Base-by-base conservation (phyloP, 306 rosid species). In the Abrus precatorius region DNA sequence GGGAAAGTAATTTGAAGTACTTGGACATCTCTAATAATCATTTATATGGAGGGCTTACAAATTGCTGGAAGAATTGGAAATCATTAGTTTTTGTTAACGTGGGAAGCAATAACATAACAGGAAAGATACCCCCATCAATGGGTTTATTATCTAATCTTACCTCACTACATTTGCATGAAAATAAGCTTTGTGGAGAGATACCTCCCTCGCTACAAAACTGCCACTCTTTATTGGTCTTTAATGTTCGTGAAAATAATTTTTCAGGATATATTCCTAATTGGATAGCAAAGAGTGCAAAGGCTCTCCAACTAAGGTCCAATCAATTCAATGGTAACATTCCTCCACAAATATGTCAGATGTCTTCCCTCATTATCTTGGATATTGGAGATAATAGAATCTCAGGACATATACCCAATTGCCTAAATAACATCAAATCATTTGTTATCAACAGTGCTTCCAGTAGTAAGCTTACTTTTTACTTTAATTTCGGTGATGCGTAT, bases 191-290 rank as follows among this genome's bases (percentile, higher is more conserved):
- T n/a, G 57, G 57, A 52, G 28, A n/a, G 28, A 52, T 52, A 12
- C 57, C 57, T 52, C 57, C 2, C 7, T 52, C 57, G 0, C 57
- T 52, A 1, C 28, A 52, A 52, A 52, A 52, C n/a, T 52, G 57
- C 28, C 57, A 52, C 28, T 52, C 57, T 52, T 9, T 40, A 13
- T 65, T 20, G 7, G 3, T 40, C 52, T 41, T 65, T 41, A 14
- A 65, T 69, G 59, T 69, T 12, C 43, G 29, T 5, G 30, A 48
- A 1, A 48, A 69, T 9, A 9, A 59, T n/a, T 29, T 59, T 0
- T 59, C 65, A 59, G 40, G 65, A 59, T 29, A 29, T 10, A 59
- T 69, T 10, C 74, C 57, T 9, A 69, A 28, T 3, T 69, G 74
- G 74, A 29, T 69, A 3, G 11, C 44, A 0, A 3, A 30, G 5